A percentile compares a stretch with the other conserved stretches of the same genome.
Evolutionary conservation across 768 basidiomycete genomes (phyloP).

Genomic region (Mycena galericulata): DNA sequence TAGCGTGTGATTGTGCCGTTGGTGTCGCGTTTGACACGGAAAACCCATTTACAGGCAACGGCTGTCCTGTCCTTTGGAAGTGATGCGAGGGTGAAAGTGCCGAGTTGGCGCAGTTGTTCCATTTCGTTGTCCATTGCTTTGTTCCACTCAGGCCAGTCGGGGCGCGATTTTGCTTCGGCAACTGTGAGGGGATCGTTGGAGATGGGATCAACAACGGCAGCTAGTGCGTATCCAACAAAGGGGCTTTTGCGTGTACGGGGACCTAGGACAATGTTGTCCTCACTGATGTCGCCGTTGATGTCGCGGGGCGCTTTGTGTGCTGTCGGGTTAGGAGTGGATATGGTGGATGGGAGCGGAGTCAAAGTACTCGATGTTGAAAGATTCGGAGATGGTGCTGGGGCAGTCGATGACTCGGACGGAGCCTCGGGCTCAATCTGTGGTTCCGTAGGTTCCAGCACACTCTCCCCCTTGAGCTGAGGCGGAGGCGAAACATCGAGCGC

Average conservation of each 20-base stretch:
- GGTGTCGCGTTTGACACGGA: slow-evolving; percentile 44
- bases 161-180: slow-evolving; percentile 5
- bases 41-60: slow-evolving; percentile 41
- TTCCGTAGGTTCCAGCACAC: not conserved
- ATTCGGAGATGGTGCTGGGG: not conserved
- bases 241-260: slow-evolving; percentile 2
- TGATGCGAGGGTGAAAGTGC: slow-evolving; percentile 30
- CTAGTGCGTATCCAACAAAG: slow-evolving; percentile 28
- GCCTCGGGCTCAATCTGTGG: slow-evolving; percentile 3
- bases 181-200: slow-evolving; percentile 19
- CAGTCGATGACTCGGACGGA: not conserved
- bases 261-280: slow-evolving; percentile 4
- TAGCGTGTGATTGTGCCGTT: slow-evolving; percentile 40
- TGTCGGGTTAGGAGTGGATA: not conserved
- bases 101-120: slow-evolving; percentile 6
- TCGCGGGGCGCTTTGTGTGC: slow-evolving; percentile 3
- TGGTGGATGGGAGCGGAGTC: not conserved
- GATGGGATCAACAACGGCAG: slow-evolving; percentile 7
- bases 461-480: slow-evolving; percentile 25
- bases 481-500: not conserved
- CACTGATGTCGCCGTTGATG: slow-evolving; percentile 1
- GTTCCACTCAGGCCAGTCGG: slow-evolving; percentile 18
- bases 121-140: slow-evolving; percentile 11
- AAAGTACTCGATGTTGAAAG: not conserved
- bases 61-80: slow-evolving; percentile 30